These are phyloP conservation scores for Brassica juncea DNA, from an alignment of 345 rosid genomes.

Conservation along the genomic window DNA sequence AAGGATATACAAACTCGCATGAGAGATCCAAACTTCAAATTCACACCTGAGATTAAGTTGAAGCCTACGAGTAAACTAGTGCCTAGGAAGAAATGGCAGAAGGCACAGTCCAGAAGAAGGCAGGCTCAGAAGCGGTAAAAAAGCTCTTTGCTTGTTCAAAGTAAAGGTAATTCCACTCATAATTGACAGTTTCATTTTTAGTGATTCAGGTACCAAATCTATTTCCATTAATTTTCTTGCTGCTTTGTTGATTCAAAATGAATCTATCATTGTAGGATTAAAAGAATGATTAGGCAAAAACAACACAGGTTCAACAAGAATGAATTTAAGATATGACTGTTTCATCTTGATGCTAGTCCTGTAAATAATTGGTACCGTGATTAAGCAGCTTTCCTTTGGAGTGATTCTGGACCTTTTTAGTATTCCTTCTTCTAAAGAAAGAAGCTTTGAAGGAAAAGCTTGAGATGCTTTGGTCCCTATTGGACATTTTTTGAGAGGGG, in stretches of 20 bases:
- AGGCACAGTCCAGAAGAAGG: slow-evolving; percentile 75
- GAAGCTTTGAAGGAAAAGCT: slow-evolving; percentile 34
- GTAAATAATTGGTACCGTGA: slow-evolving; percentile 23
- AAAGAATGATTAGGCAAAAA: slow-evolving; percentile 10
- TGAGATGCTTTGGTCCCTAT: slow-evolving; percentile 39
- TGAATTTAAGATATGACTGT: background rate
- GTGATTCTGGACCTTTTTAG: slow-evolving; percentile 26
- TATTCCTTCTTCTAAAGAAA: slow-evolving; percentile 33
- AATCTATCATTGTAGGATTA: background rate
- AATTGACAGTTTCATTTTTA: background rate
- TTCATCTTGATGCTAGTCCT: slow-evolving; percentile 3
- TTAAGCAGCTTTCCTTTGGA: slow-evolving; percentile 12
- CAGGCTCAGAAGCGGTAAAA: slow-evolving; percentile 73
- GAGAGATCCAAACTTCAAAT: slow-evolving; percentile 91
- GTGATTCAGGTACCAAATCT: slow-evolving; percentile 11
- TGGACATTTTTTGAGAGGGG: slow-evolving; percentile 11
- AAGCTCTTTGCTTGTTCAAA: slow-evolving; percentile 6
- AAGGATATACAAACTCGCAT: slow-evolving; percentile 91
- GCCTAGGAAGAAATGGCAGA: slow-evolving; percentile 89
- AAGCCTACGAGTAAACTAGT: slow-evolving; percentile 93
- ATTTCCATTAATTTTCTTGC: background rate
- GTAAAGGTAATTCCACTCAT: background rate
- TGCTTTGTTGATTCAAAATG: background rate
- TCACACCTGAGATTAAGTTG: slow-evolving; percentile 81
- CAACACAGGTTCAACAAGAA: background rate